Percentiles rank a stretch among this genome's conserved stretches.
These are phyloP conservation scores for Lipomyces anomalus DNA, from an alignment of 805 yeast genomes.

Conservation along the genomic window DNA sequence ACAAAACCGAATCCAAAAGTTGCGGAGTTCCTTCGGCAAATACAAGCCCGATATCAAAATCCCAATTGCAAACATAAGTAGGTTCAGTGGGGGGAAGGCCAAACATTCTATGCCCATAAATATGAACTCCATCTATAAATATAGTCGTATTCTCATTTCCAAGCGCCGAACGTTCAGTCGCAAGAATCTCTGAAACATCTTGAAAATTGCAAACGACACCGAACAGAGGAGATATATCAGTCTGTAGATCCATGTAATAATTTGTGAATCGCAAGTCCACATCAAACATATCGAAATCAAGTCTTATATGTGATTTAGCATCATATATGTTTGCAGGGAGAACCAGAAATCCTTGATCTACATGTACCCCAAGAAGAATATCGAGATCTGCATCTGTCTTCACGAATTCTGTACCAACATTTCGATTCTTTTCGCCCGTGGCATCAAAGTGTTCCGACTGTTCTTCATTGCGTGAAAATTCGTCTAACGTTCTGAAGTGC, in stretches of 20 bases:
- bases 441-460: background rate
- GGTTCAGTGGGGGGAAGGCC: slow-evolving; percentile 88
- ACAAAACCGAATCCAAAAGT: slow-evolving; percentile 41
- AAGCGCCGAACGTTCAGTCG: slow-evolving; percentile 23
- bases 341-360: slow-evolving; percentile 62
- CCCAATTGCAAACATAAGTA: slow-evolving; percentile 89
- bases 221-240: slow-evolving; percentile 55
- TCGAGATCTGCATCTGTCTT: slow-evolving; percentile 62
- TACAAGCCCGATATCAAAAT: slow-evolving; percentile 60
- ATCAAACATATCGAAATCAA: slow-evolving; percentile 60
- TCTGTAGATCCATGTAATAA: slow-evolving; percentile 84
- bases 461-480: slow-evolving; percentile 45
- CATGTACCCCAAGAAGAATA: slow-evolving; percentile 63
- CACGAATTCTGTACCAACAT: background rate
- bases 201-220: slow-evolving; percentile 30
- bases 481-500: slow-evolving; percentile 83
- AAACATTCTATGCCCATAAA: slow-evolving; percentile 88
- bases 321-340: slow-evolving; percentile 72
- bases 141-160: slow-evolving; percentile 38
- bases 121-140: slow-evolving; percentile 45
- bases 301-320: slow-evolving; percentile 52
- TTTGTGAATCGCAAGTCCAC: slow-evolving; percentile 82
- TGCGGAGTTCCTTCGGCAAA: slow-evolving; percentile 45
- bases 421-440: background rate
- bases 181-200: slow-evolving; percentile 26